A percentile compares a stretch with the other conserved stretches of the same genome.
Conservation (phyloP, 768 basidiomycete genomes). For the Candolleomyces aberdarensis region DNA sequence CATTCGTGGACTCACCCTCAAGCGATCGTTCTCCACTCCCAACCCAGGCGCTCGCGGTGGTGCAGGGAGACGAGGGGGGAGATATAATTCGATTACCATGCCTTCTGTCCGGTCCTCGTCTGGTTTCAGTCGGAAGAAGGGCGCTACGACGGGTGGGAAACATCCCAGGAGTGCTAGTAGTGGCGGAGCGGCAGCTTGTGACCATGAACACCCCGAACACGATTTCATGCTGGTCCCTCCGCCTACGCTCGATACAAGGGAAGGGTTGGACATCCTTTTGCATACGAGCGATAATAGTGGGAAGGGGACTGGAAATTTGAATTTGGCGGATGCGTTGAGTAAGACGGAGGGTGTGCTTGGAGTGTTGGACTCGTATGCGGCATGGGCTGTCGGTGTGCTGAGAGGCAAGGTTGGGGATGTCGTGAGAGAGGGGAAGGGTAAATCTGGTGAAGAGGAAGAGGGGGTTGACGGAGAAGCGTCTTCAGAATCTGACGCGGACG, state of each 20-base stretch:
- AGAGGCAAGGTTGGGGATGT: slow-evolving; percentile 2
- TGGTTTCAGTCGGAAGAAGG: background rate
- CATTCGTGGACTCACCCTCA: background rate
- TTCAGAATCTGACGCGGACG: background rate
- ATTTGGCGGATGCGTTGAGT: background rate
- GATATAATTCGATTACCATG: background rate
- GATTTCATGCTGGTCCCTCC: background rate
- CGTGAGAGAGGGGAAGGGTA: background rate
- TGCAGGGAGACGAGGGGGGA: background rate
- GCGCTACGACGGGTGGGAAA: background rate
- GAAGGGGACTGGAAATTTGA: background rate
- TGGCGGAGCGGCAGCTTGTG: background rate
- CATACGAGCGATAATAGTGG: background rate
- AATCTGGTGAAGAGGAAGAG: background rate
- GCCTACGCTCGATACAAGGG: background rate
- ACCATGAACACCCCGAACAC: background rate
- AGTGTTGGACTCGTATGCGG: slow-evolving; percentile 1
- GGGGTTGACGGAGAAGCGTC: background rate
- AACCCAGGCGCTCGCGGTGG: background rate
- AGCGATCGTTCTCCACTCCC: background rate
- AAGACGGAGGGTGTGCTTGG: background rate
- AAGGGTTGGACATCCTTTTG: background rate
- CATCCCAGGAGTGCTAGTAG: background rate
- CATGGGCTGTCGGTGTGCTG: slow-evolving; percentile 1
- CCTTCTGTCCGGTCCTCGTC: background rate